Evolutionary conservation across 2,329 filamentous ascomycete species (phyloP), one percentile per base, ranked within the genome.

Genomic region (Cladosporium phlei): DNA sequence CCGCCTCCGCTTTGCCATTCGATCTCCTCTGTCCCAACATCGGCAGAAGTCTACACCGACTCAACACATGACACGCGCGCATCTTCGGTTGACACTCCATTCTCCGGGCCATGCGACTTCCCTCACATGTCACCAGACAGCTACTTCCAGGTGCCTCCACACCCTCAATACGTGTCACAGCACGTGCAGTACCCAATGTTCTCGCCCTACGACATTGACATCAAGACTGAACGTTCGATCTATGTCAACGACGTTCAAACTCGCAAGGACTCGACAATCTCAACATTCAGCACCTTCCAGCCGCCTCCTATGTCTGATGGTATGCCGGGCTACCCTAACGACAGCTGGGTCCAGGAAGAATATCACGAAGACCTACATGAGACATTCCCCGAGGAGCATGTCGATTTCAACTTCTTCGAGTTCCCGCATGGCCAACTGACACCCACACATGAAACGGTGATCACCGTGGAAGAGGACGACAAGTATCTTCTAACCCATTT

Each of bases 151-250:
- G 70, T 78, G 84, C 69, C 85, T 67, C 69, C 70, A 27, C 69
- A 69, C 39, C 59, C 69, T 9, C 73, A 76, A 45, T 52, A 55
- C 34, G 55, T 54, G 42, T 35, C 53, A 10, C 35, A 46, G 17
- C 57, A 60, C 27, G 50, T 52, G 14, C 57, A 56, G 35, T 75
- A 74, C 48, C 85, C 64, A 68, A 79, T 78, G 54, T 85, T 78
- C 53, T 79, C 85, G 16, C 88, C 90, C 0, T 96, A 94, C 65
- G 91, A 96, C 68, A 83, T 96, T 51, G 91, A 96, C 66, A 86
- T 97, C 72, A 95, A 91, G 77, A 96, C 90, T 1, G 91, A 96
- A 71, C 79, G 88, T 54, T 88, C 96, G 58, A 89, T 94, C 74
- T 95, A 87, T 67, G 83, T 96, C 67, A 88, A 96, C 60, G 87